Conservation (phyloP, 768 basidiomycete species). For the Paxillus rubicundulus region DNA sequence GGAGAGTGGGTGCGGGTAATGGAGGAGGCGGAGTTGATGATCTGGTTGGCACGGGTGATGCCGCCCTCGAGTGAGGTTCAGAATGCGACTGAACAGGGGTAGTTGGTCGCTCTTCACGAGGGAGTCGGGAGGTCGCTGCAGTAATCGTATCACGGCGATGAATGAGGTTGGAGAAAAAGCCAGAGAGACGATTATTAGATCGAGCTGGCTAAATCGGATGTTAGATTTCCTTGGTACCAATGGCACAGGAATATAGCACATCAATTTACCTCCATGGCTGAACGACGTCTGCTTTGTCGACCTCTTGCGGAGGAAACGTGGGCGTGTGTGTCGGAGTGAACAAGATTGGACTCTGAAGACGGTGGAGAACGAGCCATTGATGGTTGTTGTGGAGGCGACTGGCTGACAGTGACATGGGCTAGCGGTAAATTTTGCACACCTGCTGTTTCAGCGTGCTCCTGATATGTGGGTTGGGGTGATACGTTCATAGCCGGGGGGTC, state of each 20-base stretch:
- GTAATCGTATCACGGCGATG: constrained; percentile 59
- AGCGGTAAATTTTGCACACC: constrained; percentile 62
- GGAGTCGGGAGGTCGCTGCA: constrained; percentile 24
- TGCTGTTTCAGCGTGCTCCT: constrained; percentile 45
- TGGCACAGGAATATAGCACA: constrained; percentile 4
- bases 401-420: constrained; percentile 47
- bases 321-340: constrained; percentile 2
- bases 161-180: constrained; percentile 80
- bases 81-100: constrained; percentile 29
- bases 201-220: constrained; percentile 42
- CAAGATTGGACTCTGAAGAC: neutral
- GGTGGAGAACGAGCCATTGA: constrained; percentile 33
- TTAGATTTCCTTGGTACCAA: constrained; percentile 7
- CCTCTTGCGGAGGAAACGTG: constrained; percentile 16
- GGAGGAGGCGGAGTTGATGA: constrained; percentile 69
- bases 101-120: constrained; percentile 34
- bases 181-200: constrained; percentile 72
- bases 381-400: constrained; percentile 30
- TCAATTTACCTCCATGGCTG: constrained; percentile 53
- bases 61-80: constrained; percentile 44
- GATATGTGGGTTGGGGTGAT: constrained; percentile 38
- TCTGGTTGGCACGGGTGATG: constrained; percentile 54
- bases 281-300: constrained; percentile 45
- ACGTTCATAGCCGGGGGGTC: constrained; percentile 32
- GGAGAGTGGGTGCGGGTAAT: constrained; percentile 66